Evolutionary conservation across 2,329 filamentous ascomycete species (phyloP).

Genomic region (Nothophoma quercina): DNA sequence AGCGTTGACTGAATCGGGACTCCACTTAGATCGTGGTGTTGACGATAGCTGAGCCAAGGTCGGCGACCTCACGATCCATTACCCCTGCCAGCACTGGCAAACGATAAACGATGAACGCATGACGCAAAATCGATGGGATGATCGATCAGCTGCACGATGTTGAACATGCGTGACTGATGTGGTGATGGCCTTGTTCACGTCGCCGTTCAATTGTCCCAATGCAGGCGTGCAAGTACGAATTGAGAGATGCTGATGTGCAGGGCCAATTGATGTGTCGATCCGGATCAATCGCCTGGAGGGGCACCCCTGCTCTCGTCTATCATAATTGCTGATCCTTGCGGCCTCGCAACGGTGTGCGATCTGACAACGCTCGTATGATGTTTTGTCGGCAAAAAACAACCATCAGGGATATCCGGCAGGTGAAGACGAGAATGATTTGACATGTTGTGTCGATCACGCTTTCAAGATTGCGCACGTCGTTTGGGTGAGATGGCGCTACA

Average conservation of each 20-base stretch:
- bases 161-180: neutral
- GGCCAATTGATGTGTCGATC: conserved; percentile 10
- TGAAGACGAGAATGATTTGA: conserved; percentile 5
- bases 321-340: conserved; percentile 2
- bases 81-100: conserved; percentile 8
- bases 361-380: neutral
- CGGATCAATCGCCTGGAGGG: conserved; percentile 3
- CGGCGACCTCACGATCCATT: conserved; percentile 5
- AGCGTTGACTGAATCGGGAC: conserved; percentile 5
- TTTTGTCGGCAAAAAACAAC: neutral
- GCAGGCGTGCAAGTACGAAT: neutral
- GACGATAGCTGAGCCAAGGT: conserved; percentile 4
- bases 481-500: conserved; percentile 11
- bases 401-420: neutral
- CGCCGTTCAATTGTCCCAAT: neutral
- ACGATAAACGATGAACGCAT: too few species aligned
- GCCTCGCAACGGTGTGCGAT: conserved; percentile 11
- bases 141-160: conserved; percentile 1
- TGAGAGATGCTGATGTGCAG: conserved; percentile 14
- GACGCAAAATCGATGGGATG: conserved; percentile 5
- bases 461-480: conserved; percentile 12
- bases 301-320: conserved; percentile 2
- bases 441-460: conserved; percentile 7
- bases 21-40: conserved; percentile 10
- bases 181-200: neutral